Percentiles rank a stretch among this genome's conserved stretches.
phyloP scores from a whole-genome alignment of 2,329 filamentous ascomycete genomes.

The Alternaria alternata region DNA sequence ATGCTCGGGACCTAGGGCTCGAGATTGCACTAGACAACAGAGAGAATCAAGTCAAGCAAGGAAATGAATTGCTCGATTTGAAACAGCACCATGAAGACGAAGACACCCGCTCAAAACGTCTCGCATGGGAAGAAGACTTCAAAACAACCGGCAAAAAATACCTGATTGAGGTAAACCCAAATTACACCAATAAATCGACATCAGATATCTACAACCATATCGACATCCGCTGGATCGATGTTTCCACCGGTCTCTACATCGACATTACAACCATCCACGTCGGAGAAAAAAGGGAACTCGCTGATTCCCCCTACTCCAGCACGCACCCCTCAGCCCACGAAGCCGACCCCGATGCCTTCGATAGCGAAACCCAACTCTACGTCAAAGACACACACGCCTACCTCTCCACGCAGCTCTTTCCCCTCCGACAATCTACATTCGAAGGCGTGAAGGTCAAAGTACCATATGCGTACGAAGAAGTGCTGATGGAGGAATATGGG shows the following conservation, averaged over 20 bases:
- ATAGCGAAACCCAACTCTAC: slow-evolving; percentile 26
- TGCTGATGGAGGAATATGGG: slow-evolving; percentile 66
- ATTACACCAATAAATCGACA: slow-evolving; percentile 57
- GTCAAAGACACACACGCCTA: slow-evolving; percentile 67
- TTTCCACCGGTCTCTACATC: slow-evolving; percentile 66
- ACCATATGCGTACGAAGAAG: slow-evolving; percentile 63
- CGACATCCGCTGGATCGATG: slow-evolving; percentile 69
- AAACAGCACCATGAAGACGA: slow-evolving; percentile 31
- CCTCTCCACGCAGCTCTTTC: slow-evolving; percentile 63
- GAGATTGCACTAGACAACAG: not conserved
- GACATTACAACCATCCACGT: slow-evolving; percentile 66
- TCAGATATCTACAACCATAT: slow-evolving; percentile 63
- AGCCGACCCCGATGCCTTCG: not conserved
- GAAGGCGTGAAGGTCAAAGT: slow-evolving; percentile 63
- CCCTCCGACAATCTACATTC: slow-evolving; percentile 63
- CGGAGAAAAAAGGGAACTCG: slow-evolving; percentile 30
- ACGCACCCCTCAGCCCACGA: slow-evolving; percentile 9
- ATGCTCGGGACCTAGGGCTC: slow-evolving; percentile 22
- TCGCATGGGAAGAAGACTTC: slow-evolving; percentile 19
- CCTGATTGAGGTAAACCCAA: slow-evolving; percentile 67
- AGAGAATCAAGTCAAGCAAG: not conserved
- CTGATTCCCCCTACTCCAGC: not conserved
- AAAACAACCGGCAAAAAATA: slow-evolving; percentile 51
- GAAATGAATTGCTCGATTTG: not conserved
- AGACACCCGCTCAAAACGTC: not conserved